Evolutionary conservation across 345 rosid genomes (phyloP).

Genomic region (Ricinus communis): DNA sequence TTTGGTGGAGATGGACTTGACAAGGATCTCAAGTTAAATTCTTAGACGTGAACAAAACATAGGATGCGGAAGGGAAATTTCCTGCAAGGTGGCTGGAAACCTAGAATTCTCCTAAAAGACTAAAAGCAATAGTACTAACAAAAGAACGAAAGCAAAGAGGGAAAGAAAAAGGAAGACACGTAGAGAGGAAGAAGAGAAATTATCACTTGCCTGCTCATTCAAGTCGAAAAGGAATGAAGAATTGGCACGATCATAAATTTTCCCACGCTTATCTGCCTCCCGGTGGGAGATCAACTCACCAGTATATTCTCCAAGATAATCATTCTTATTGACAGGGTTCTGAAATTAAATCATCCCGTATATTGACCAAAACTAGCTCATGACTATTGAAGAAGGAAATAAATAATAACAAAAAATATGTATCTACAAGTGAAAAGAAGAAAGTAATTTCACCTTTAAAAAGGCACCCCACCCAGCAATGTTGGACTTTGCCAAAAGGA

Average conservation of each 20-base stretch:
- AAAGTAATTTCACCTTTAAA: conserved; percentile 61
- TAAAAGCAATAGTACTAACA: not conserved
- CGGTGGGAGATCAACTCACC: conserved; percentile 93
- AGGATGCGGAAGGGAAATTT: not conserved
- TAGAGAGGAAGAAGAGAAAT: not conserved
- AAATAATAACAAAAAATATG: not conserved
- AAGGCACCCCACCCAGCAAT: conserved; percentile 99
- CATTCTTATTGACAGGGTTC: conserved; percentile 93
- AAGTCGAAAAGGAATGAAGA: conserved; percentile 97
- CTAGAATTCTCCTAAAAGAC: not conserved
- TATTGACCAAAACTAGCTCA: conserved; percentile 15
- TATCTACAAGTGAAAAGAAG: too few species aligned
- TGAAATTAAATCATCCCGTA: conserved; percentile 38
- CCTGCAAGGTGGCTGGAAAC: not conserved
- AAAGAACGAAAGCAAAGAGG: too few species aligned
- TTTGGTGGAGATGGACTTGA: too few species aligned
- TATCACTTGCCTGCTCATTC: conserved; percentile 85
- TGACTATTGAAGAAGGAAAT: not conserved
- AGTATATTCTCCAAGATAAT: conserved; percentile 97
- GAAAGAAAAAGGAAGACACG: not conserved
- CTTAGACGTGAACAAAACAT: not conserved
- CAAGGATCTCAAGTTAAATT: not conserved
- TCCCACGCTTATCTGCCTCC: conserved; percentile 98
- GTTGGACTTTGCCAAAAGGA: conserved; percentile 85
- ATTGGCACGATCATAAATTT: conserved; percentile 95